Evolutionary conservation across 306 rosid genomes (phyloP).

Genomic region (Phaseolus lunatus): DNA sequence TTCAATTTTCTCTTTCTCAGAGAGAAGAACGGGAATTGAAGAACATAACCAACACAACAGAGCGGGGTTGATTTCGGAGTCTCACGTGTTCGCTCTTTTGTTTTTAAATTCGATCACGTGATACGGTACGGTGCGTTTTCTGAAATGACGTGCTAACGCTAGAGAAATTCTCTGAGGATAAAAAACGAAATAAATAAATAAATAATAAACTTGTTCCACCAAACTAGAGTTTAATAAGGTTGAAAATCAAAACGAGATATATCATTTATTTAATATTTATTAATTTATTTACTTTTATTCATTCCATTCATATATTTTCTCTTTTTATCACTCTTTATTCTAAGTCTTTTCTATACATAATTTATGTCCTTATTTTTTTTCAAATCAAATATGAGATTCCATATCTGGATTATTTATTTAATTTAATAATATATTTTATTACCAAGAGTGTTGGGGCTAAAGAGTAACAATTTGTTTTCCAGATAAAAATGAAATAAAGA

Average conservation of each 20-base stretch:
- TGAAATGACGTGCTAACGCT: background rate
- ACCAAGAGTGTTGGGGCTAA: background rate
- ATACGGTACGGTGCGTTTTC: background rate
- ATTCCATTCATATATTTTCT: background rate
- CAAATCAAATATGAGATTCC: background rate
- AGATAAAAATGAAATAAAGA: too few species aligned
- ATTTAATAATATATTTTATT: background rate
- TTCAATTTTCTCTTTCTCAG: background rate
- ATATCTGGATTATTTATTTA: background rate
- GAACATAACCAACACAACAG: background rate
- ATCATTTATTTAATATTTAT: background rate
- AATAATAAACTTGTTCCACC: background rate
- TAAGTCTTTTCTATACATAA: too few species aligned
- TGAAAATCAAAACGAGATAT: background rate
- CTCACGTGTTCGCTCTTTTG: conserved; percentile 57
- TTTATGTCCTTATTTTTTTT: too few species aligned
- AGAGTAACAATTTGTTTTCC: too few species aligned
- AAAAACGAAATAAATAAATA: background rate
- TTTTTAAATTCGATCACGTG: conserved; percentile 60
- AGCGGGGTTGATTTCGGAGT: conserved; percentile 48
- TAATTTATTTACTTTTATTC: background rate
- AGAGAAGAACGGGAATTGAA: conserved; percentile 1
- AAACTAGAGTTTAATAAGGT: background rate
- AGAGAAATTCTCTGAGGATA: background rate
- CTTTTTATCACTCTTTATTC: background rate